Percentiles rank a stretch among this genome's conserved stretches.
phyloP scores from a whole-genome alignment of 2,329 filamentous ascomycete genomes.

The Fusarium redolens region DNA sequence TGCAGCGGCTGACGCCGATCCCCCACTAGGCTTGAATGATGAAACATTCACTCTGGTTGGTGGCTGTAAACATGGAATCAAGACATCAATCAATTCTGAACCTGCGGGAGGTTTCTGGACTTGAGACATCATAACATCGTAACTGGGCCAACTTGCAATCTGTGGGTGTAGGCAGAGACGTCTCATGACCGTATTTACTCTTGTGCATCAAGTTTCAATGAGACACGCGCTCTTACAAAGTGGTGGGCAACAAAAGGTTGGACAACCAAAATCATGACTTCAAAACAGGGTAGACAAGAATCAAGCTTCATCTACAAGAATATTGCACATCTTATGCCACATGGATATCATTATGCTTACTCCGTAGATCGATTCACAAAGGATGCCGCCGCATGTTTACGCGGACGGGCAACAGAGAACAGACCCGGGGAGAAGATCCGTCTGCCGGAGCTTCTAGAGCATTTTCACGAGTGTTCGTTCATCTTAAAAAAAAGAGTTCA shows the following conservation, averaged over 20 bases:
- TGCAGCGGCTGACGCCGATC: slow-evolving; percentile 35
- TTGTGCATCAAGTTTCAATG: slow-evolving; percentile 12
- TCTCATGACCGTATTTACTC: slow-evolving; percentile 32
- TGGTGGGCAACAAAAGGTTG: slow-evolving; percentile 21
- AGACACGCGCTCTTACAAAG: slow-evolving; percentile 35
- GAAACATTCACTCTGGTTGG: slow-evolving; percentile 12
- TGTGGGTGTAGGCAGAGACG: slow-evolving; percentile 29
- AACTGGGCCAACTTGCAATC: slow-evolving; percentile 24
- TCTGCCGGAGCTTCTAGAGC: slow-evolving; percentile 36
- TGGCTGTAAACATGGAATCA: neutral
- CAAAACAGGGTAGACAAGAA: neutral
- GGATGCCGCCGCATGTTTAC: neutral
- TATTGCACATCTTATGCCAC: slow-evolving; percentile 17
- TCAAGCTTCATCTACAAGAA: neutral
- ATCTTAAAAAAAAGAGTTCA: slow-evolving; percentile 33
- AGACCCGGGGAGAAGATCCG: slow-evolving; percentile 32
- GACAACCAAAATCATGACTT: neutral
- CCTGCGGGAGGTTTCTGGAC: slow-evolving; percentile 8
- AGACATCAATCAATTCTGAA: slow-evolving; percentile 18
- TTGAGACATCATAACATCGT: slow-evolving; percentile 23
- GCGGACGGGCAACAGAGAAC: neutral
- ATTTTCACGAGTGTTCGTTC: slow-evolving; percentile 34
- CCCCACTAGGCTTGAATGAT: slow-evolving; percentile 18
- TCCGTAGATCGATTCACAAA: slow-evolving; percentile 14
- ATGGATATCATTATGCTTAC: slow-evolving; percentile 8